phyloP scores from a whole-genome alignment of 257 asterid genomes.

The Penstemon davidsonii region DNA sequence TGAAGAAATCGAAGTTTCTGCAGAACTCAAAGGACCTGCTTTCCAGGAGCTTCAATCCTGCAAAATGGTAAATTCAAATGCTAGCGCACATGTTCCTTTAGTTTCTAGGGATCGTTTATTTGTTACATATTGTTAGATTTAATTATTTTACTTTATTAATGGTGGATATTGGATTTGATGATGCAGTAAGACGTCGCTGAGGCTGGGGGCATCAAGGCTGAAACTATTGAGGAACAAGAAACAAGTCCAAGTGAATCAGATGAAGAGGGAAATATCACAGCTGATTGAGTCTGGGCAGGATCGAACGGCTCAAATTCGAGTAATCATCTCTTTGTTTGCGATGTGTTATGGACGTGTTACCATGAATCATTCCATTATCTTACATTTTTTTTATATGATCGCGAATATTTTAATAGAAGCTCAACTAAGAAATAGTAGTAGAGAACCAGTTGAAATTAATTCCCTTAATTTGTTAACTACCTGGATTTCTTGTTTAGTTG shows the following conservation, averaged over 20 bases:
- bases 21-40: conserved; percentile 71
- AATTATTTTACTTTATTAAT: too few relatives aligned
- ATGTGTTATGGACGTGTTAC: too few relatives aligned
- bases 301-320: conserved; percentile 81
- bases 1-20: conserved; percentile 77
- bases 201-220: conserved; percentile 67
- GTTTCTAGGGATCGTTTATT: neutral
- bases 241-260: conserved; percentile 73
- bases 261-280: conserved; percentile 76
- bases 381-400: too few relatives aligned
- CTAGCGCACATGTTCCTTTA: neutral
- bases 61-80: conserved; percentile 63
- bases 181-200: conserved; percentile 81
- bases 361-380: too few relatives aligned
- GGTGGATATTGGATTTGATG: conserved; percentile 19
- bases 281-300: conserved; percentile 80
- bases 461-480: too few relatives aligned
- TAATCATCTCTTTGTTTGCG: conserved; percentile 24
- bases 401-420: too few relatives aligned
- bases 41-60: conserved; percentile 77
- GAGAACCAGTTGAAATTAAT: too few relatives aligned
- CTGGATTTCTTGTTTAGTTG: too few relatives aligned
- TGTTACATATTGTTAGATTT: too few relatives aligned
- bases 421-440: too few relatives aligned
- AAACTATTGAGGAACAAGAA: conserved; percentile 85